Evolutionary conservation across 257 asterid species (phyloP), one percentile per base, ranked within the genome.

Genomic region (Solanum pimpinellifolium): DNA sequence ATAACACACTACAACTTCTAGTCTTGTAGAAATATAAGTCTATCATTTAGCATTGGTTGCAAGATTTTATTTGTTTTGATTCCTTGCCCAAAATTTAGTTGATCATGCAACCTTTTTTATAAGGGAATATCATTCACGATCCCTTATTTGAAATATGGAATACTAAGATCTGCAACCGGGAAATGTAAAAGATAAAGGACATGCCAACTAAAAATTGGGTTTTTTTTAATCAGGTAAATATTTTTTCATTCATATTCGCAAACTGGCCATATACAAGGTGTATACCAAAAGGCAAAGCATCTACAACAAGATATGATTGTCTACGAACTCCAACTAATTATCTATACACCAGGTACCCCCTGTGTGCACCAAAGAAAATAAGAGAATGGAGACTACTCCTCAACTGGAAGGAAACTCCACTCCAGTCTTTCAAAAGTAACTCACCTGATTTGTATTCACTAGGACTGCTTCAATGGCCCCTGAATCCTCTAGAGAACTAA

Each of bases 401-500:
- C 69, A 62, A 62, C 69, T 23, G 69, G 69, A n/a, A 62, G 69
- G 31, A 62, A 23, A 62, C 69, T 60, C 15, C 7, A 62, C 29
- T 62, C 31, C 15, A 62, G 15, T 62, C 69, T 7, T 23, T 62
- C 69, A 12, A 47, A 75, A 12, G 56, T 18, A 41, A 35, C 86
- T 62, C 86, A 95, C 99, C 99, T 97, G 95, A 87, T 93, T 97
- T 52, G 99, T 94, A 88, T 96, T 96, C 88, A 96, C 97, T 90
- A 97, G 88, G 91, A 94, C 94, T 13, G 98, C 93, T 41, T 95
- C 94, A 85, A 94, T 91, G 86, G 90, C 88, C 87, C 96, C 94
- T 10, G 95, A 91, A 91, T 97, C 98, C 74, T 94, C 98, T 44
- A 91, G 23, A 37, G 89, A 85, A 89, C 88, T 93, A 82, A 92